phyloP scores from a whole-genome alignment of 768 basidiomycete genomes.

The Hericium rajendrae region DNA sequence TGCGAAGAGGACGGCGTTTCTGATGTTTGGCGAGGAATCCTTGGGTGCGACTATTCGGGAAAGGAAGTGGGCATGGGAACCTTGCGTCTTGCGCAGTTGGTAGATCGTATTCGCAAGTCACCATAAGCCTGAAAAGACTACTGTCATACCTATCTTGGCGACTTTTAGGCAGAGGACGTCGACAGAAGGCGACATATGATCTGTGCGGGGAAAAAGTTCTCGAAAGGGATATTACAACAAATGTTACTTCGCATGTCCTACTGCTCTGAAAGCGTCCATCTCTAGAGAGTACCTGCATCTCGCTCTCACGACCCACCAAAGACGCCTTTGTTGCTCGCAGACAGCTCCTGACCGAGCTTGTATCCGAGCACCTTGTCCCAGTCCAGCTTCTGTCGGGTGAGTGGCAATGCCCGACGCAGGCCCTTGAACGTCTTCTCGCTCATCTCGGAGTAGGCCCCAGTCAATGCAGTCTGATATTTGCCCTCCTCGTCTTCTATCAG shows the following conservation, averaged over 20 bases:
- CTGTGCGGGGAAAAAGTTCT: no score
- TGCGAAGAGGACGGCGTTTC: constrained; percentile 67
- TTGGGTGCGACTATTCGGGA: constrained; percentile 35
- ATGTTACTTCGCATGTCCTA: not conserved
- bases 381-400: constrained; percentile 89
- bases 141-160: no score
- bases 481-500: constrained; percentile 75
- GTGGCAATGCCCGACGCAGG: constrained; percentile 79
- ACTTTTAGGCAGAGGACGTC: no score
- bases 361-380: constrained; percentile 80
- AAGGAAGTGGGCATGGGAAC: not conserved
- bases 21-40: constrained; percentile 47
- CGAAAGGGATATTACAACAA: no score
- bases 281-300: not conserved
- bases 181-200: no score
- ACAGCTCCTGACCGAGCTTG: constrained; percentile 69
- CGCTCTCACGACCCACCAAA: constrained; percentile 26
- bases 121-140: not conserved
- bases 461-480: constrained; percentile 70
- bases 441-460: constrained; percentile 80
- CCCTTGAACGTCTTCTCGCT: constrained; percentile 91
- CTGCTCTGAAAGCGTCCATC: not conserved
- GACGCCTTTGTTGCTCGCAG: constrained; percentile 47
- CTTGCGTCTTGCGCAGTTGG: not conserved
- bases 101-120: not conserved